Percentiles rank a stretch among this genome's conserved stretches.
phyloP scores from a whole-genome alignment of 306 rosid genomes.

The Pyrus betulifolia region DNA sequence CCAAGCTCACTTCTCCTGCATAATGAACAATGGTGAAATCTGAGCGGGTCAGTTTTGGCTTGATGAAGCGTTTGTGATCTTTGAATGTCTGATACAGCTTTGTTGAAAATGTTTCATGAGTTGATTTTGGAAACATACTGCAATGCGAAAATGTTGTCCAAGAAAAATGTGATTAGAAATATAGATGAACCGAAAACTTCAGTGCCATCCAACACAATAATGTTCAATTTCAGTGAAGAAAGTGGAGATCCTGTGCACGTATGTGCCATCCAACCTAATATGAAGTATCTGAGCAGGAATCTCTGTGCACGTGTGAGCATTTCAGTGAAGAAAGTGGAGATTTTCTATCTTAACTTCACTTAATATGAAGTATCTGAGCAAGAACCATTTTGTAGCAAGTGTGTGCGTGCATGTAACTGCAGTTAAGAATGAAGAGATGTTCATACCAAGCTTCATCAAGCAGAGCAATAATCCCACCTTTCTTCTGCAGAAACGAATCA shows the following conservation, averaged over 20 bases:
- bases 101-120: constrained; percentile 75
- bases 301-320: not conserved
- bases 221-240: no score
- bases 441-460: constrained; percentile 98
- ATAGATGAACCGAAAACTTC: not conserved
- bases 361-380: not conserved
- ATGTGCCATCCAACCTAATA: not conserved
- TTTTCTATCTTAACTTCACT: not conserved
- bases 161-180: not conserved
- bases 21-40: constrained; percentile 78
- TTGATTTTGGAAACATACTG: constrained; percentile 95
- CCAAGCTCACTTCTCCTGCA: constrained; percentile 78
- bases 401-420: not conserved
- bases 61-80: constrained; percentile 76
- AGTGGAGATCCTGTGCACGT: no score
- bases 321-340: not conserved
- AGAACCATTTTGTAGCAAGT: not conserved
- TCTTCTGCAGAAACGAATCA: constrained; percentile 55
- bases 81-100: constrained; percentile 91
- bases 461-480: constrained; percentile 79
- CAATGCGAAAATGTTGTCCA: constrained; percentile 15
- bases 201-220: no score
- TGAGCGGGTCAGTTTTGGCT: constrained; percentile 86
- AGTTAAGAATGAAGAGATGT: constrained; percentile 11
- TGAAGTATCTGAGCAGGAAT: not conserved